Conservation (phyloP, 2,329 filamentous ascomycete species). For the Aspergillus phoenicis region DNA sequence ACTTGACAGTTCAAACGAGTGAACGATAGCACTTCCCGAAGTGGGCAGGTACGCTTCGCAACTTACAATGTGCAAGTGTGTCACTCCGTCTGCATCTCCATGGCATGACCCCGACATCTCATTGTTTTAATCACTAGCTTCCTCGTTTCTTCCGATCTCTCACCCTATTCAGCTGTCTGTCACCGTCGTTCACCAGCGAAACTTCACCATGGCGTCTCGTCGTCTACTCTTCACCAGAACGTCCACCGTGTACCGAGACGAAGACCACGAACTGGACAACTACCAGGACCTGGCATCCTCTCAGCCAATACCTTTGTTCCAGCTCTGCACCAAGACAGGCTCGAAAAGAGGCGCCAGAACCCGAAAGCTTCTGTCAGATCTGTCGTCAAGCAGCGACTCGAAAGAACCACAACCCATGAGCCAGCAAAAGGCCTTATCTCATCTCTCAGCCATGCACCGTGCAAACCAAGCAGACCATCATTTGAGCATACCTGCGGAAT, state of each 20-base stretch:
- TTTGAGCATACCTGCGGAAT: background rate
- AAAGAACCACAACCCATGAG: background rate
- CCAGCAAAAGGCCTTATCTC: background rate
- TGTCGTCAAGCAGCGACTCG: slow-evolving; percentile 3
- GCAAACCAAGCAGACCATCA: slow-evolving; percentile 5
- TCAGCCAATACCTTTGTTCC: slow-evolving; percentile 26
- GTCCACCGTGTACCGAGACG: background rate
- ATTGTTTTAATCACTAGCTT: background rate
- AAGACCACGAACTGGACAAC: slow-evolving; percentile 22
- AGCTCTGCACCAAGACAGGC: slow-evolving; percentile 21
- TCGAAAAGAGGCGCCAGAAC: slow-evolving; percentile 25
- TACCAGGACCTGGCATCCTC: slow-evolving; percentile 28
- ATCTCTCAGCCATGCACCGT: slow-evolving; percentile 6
- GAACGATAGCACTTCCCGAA: too few species aligned
- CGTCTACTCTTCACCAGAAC: background rate
- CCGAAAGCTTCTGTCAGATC: slow-evolving; percentile 20
- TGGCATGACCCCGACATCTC: too few species aligned
- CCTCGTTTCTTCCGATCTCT: background rate
- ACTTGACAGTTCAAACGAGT: too few species aligned
- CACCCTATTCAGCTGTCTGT: background rate
- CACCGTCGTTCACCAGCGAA: background rate
- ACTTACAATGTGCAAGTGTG: too few species aligned
- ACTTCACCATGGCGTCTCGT: slow-evolving; percentile 9
- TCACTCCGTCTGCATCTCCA: too few species aligned
- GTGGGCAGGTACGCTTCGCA: too few species aligned